Percentiles rank a stretch among this genome's conserved stretches.
Evolutionary conservation across 768 basidiomycete species (phyloP).

Genomic region (Leccinum ochraceum): DNA sequence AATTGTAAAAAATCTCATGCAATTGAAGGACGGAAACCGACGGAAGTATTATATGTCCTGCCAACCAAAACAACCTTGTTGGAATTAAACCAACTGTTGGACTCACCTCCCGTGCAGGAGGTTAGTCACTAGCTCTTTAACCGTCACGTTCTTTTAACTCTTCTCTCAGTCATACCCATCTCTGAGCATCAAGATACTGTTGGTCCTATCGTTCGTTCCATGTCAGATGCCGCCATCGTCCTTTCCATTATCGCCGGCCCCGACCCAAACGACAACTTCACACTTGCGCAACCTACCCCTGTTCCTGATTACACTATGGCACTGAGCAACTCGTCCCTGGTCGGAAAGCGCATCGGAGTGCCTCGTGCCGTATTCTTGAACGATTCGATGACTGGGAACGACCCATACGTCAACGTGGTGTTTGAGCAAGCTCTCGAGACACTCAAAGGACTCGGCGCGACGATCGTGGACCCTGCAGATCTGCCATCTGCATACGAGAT

Average conservation of each 20-base stretch:
- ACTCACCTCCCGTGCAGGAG: constrained; percentile 58
- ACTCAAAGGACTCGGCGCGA: constrained; percentile 42
- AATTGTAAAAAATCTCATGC: neutral
- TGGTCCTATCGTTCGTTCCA: constrained; percentile 54
- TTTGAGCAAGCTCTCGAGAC: constrained; percentile 43
- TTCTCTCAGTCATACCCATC: constrained; percentile 52
- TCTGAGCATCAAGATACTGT: constrained; percentile 59
- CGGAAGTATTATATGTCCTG: constrained; percentile 56
- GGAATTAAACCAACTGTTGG: constrained; percentile 65
- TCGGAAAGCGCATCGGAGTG: constrained; percentile 55
- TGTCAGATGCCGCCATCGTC: constrained; percentile 56
- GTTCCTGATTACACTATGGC: constrained; percentile 61
- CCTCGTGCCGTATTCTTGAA: constrained; percentile 41
- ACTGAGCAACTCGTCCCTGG: constrained; percentile 46
- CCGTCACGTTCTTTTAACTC: neutral
- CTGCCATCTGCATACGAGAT: constrained; percentile 57
- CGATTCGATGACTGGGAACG: constrained; percentile 27
- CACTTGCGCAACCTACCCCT: constrained; percentile 48
- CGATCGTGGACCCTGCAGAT: constrained; percentile 64
- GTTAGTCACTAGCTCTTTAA: constrained; percentile 27
- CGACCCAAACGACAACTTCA: constrained; percentile 57
- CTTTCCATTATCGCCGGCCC: constrained; percentile 57
- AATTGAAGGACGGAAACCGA: constrained; percentile 44
- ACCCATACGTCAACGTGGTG: constrained; percentile 35
- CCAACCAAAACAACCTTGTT: constrained; percentile 52